Evolutionary conservation across 2,329 filamentous ascomycete genomes (phyloP).

Genomic region (Trichoderma cornu-damae): DNA sequence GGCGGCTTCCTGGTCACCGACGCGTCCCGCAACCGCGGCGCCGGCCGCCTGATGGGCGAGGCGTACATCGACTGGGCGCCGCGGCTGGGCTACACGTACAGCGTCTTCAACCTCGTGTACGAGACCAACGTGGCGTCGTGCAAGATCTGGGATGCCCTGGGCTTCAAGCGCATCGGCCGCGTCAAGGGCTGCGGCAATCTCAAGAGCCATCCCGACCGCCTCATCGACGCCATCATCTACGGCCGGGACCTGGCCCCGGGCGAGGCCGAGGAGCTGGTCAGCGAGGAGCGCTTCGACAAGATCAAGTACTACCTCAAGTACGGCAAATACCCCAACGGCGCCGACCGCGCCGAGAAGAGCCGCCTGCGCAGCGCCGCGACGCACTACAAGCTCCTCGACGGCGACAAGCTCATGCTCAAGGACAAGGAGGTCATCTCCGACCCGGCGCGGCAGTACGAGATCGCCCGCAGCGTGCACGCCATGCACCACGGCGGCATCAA

Average conservation of each 20-base stretch:
- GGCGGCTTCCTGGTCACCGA: slow-evolving; percentile 73
- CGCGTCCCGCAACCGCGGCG: slow-evolving; percentile 66
- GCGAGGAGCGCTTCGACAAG: slow-evolving; percentile 97
- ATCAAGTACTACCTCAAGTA: slow-evolving; percentile 96
- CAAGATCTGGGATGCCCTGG: slow-evolving; percentile 85
- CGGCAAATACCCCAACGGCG: slow-evolving; percentile 85
- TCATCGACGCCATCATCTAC: slow-evolving; percentile 73
- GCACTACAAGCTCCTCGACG: slow-evolving; percentile 79
- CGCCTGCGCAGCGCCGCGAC: slow-evolving; percentile 88
- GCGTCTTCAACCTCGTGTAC: slow-evolving; percentile 91
- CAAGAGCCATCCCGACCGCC: slow-evolving; percentile 61
- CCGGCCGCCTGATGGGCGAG: slow-evolving; percentile 71
- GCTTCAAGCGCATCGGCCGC: slow-evolving; percentile 86
- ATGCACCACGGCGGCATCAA: slow-evolving; percentile 87
- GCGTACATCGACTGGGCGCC: slow-evolving; percentile 73
- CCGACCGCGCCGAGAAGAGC: slow-evolving; percentile 92
- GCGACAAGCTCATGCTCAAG: slow-evolving; percentile 88
- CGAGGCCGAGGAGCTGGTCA: slow-evolving; percentile 76
- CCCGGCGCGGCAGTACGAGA: slow-evolving; percentile 82
- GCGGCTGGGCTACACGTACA: slow-evolving; percentile 81
- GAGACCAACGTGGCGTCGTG: slow-evolving; percentile 89
- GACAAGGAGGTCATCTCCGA: slow-evolving; percentile 96
- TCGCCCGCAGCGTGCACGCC: slow-evolving; percentile 72
- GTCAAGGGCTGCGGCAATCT: slow-evolving; percentile 68
- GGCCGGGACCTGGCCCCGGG: slow-evolving; percentile 56